A percentile compares a stretch with the other conserved stretches of the same genome.
These are phyloP conservation scores for Tricholoma saponaceum DNA, from an alignment of 768 basidiomycete species.

Conservation along the genomic window DNA sequence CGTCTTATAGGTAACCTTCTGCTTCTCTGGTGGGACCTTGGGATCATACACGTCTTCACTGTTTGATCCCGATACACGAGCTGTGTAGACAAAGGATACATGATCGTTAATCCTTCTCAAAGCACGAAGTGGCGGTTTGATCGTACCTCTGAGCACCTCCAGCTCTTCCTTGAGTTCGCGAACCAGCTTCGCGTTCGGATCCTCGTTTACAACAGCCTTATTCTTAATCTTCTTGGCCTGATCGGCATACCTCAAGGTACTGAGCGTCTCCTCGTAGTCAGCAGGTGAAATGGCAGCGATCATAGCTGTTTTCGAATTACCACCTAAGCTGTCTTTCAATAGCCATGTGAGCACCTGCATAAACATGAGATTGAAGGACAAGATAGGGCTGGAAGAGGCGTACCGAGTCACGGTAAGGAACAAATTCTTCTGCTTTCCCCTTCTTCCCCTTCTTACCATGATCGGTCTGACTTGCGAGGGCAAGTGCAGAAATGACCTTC, in stretches of 20 bases:
- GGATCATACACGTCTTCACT: constrained; percentile 83
- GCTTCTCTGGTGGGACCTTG: constrained; percentile 85
- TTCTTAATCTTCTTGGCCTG: constrained; percentile 99
- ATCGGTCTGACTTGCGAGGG: constrained; percentile 60
- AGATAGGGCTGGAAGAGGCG: constrained; percentile 23
- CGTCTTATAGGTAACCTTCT: constrained; percentile 91
- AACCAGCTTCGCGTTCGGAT: constrained; percentile 98
- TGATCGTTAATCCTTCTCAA: constrained; percentile 1
- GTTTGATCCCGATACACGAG: constrained; percentile 66
- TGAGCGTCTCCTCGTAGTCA: constrained; percentile 96
- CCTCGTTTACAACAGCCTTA: constrained; percentile 98
- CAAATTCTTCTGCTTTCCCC: constrained; percentile 85
- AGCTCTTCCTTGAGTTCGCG: constrained; percentile 98
- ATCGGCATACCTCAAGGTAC: constrained; percentile 96
- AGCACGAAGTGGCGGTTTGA: constrained; percentile 21
- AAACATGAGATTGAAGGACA: constrained; percentile 2
- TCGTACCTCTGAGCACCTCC: constrained; percentile 79
- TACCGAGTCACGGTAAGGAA: constrained; percentile 97
- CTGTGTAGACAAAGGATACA: constrained; percentile 29
- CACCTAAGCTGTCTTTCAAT: constrained; percentile 95
- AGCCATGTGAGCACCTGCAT: constrained; percentile 93
- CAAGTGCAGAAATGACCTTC: constrained; percentile 93
- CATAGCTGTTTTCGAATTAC: constrained; percentile 98
- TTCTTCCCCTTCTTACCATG: constrained; percentile 82
- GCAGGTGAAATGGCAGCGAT: constrained; percentile 99